Evolutionary conservation across 1,284 basidiomycete species (phyloP).

Genomic region (Austroboletus sp.): DNA sequence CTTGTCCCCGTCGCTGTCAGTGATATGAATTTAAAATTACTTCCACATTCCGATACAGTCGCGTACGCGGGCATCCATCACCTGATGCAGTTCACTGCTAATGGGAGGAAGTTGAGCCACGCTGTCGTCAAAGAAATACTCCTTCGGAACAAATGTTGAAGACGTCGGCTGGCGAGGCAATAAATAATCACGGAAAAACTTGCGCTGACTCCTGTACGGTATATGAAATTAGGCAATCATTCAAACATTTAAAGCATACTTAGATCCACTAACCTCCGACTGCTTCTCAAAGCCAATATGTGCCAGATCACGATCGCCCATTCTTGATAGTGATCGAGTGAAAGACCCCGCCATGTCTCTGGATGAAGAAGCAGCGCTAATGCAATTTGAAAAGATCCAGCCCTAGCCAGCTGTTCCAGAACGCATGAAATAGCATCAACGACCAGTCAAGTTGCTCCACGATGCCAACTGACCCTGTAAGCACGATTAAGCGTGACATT

Average conservation of each 20-base stretch:
- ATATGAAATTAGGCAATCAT: constrained; percentile 8
- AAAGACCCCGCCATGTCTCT: constrained; percentile 60
- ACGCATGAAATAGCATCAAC: constrained; percentile 11
- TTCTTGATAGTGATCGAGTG: constrained; percentile 53
- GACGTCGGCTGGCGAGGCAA: constrained; percentile 50
- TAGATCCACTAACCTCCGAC: constrained; percentile 49
- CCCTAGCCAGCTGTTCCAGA: constrained; percentile 52
- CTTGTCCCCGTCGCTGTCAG: constrained; percentile 49
- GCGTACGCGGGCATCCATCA: constrained; percentile 57
- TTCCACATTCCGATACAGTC: background rate
- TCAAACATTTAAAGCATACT: constrained; percentile 4
- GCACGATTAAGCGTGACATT: constrained; percentile 58
- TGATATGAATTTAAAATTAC: constrained; percentile 5
- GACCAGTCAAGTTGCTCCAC: constrained; percentile 6
- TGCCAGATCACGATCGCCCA: constrained; percentile 76
- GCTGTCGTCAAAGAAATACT: constrained; percentile 43
- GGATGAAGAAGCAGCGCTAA: constrained; percentile 61
- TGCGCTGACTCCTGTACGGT: constrained; percentile 50
- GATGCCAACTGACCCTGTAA: constrained; percentile 44
- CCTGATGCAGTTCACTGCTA: constrained; percentile 54
- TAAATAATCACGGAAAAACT: constrained; percentile 58
- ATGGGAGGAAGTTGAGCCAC: constrained; percentile 43
- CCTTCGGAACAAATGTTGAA: constrained; percentile 43
- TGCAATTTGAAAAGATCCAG: constrained; percentile 58
- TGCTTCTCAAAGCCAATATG: constrained; percentile 58